Evolutionary conservation across 2,329 filamentous ascomycete genomes (phyloP), one percentile per base, ranked within the genome.

Genomic region (Aspergillus versicolor): DNA sequence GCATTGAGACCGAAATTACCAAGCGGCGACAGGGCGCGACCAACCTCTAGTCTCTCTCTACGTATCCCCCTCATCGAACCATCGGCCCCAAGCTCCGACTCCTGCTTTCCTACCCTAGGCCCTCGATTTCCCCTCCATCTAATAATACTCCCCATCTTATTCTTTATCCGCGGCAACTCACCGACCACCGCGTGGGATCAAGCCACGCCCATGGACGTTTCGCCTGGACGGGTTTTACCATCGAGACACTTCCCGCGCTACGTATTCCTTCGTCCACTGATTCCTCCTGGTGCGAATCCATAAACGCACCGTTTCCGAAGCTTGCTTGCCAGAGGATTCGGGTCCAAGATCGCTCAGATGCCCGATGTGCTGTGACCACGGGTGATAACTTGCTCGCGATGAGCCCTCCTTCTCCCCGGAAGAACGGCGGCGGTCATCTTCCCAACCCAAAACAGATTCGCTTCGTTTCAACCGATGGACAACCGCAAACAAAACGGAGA

Each of bases 391-490:
- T 64, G 73, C 71, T 74, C 70, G 73, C 67, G 59, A 75, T 75
- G 73, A 74, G 73, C 71, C 65, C 64, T 55, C 67, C 69, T 66
- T 73, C 73, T 67, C 66, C 72, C 54, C 67, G 67, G 64, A 70
- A 70, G 65, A 75, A 73, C 58, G 64, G 62, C 60, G 67, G 66
- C 64, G 69, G 65, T 62, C 68, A 61, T 64, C 58, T 66, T 62
- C 61, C 67, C 54, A 65, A 63, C 54, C 67, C 70, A 48, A 66
- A 74, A 56, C 77, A 78, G 67, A 90, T 91, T 64, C 88, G 89
- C 65, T 93, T 92, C 72, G 89, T 93, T 65, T 89, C 91, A 63
- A 91, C 88, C 67, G 88, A 92, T 75, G 89, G 90, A 61, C 88
- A 90, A 63, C 90, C 90, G 48, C 89, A 90, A 60, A 88, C 88